Conservation (phyloP, 1,284 basidiomycete species). For the Ustilago vetiveriae region DNA sequence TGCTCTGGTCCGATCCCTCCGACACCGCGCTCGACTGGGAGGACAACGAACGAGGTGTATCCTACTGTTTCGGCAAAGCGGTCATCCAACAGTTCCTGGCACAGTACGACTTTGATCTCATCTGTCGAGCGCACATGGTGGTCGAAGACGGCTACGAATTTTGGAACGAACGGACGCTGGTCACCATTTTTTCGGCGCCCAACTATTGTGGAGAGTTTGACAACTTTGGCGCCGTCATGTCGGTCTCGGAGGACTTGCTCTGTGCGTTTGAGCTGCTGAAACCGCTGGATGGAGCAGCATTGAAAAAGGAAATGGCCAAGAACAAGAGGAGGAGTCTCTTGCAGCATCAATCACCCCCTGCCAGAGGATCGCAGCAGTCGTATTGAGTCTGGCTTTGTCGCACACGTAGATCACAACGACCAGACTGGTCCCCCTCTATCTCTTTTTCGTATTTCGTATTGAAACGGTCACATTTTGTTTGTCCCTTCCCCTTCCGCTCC, state of each 20-base stretch:
- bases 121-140: conserved; percentile 99
- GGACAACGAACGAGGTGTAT: conserved; percentile 99
- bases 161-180: conserved; percentile 97
- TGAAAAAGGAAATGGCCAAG: conserved; percentile 99
- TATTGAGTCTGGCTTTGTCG: too few species aligned
- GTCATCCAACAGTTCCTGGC: conserved; percentile 96
- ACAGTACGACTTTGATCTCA: conserved; percentile 91
- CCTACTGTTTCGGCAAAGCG: conserved; percentile 97
- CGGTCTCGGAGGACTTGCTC: conserved; percentile 93
- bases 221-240: conserved; percentile 84
- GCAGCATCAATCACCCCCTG: conserved; percentile 37
- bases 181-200: conserved; percentile 93
- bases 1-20: conserved; percentile 97
- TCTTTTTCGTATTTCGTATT: not conserved
- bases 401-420: too few species aligned
- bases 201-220: conserved; percentile 98
- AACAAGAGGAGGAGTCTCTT: conserved; percentile 86
- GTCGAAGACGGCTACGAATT: conserved; percentile 98
- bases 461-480: conserved; percentile 6
- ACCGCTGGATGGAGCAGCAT: conserved; percentile 90
- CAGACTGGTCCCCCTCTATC: not conserved
- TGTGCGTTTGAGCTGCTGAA: conserved; percentile 96
- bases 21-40: conserved; percentile 99
- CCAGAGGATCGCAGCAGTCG: conserved; percentile 24
- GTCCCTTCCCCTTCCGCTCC: not conserved